phyloP scores from a whole-genome alignment of 106 monocot species.

The Platanthera guangdongensis region DNA sequence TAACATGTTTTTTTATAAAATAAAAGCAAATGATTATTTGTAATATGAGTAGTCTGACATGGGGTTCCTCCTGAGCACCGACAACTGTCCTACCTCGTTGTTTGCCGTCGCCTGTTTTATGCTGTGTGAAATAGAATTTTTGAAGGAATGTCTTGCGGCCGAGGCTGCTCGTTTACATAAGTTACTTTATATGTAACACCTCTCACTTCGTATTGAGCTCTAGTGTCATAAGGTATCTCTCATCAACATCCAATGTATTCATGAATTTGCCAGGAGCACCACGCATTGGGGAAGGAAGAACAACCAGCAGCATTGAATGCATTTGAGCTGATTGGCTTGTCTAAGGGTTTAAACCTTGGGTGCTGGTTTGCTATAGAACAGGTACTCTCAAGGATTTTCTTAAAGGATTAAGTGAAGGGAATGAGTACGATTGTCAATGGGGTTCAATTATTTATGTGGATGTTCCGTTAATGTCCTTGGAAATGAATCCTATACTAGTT shows the following conservation, averaged over 20 bases:
- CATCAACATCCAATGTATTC: background rate
- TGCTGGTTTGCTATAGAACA: conserved; percentile 66
- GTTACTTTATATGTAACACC: background rate
- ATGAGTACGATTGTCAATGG: background rate
- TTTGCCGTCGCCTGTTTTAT: no score
- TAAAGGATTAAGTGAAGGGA: background rate
- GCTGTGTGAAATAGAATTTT: no score
- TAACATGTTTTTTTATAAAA: no score
- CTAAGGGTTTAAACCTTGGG: conserved; percentile 70
- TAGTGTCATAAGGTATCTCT: no score
- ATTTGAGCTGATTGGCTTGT: conserved; percentile 87
- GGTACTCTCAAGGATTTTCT: conserved; percentile 18
- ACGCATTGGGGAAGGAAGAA: conserved; percentile 47
- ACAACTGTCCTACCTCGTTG: no score
- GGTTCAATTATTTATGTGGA: background rate
- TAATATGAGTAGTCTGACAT: no score
- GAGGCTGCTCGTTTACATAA: background rate
- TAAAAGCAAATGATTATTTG: no score
- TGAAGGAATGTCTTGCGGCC: no score
- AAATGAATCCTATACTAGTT: no score
- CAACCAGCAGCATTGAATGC: conserved; percentile 73
- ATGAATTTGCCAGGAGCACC: conserved; percentile 36
- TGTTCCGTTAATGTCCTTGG: no score
- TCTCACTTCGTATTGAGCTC: no score
- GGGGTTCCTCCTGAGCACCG: no score